These are phyloP conservation scores for Globisporangium ultimum DNA, from an alignment of 352 stramenopile species.

Conservation along the genomic window DNA sequence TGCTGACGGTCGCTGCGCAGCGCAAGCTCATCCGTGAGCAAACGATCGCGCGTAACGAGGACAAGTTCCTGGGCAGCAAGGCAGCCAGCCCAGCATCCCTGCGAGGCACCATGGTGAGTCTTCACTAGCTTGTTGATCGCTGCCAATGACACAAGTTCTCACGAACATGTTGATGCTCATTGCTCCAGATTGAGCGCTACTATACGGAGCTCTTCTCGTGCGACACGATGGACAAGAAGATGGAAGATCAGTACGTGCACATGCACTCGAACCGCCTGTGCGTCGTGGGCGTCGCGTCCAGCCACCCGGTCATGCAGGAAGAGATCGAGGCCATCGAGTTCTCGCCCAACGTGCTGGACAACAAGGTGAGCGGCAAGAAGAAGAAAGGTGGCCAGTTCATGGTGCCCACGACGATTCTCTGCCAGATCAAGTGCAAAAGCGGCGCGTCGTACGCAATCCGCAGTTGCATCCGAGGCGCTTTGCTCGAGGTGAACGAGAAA, in stretches of 20 bases:
- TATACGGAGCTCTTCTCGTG: slow-evolving; percentile 85
- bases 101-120: slow-evolving; percentile 65
- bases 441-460: slow-evolving; percentile 58
- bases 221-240: slow-evolving; percentile 62
- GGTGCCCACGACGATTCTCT: slow-evolving; percentile 60
- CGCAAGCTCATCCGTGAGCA: slow-evolving; percentile 81
- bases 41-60: slow-evolving; percentile 50
- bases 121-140: background rate
- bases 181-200: slow-evolving; percentile 76
- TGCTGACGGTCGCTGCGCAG: slow-evolving; percentile 64
- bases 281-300: slow-evolving; percentile 67
- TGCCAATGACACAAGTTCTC: background rate
- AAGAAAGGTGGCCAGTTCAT: slow-evolving; percentile 83
- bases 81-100: slow-evolving; percentile 32
- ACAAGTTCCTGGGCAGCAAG: slow-evolving; percentile 55
- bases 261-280: slow-evolving; percentile 90
- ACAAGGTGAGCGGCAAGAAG: slow-evolving; percentile 82
- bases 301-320: slow-evolving; percentile 66
- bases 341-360: slow-evolving; percentile 56
- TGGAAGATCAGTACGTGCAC: slow-evolving; percentile 85
- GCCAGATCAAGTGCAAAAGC: slow-evolving; percentile 62
- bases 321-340: slow-evolving; percentile 65
- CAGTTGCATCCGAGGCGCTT: slow-evolving; percentile 75
- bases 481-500: slow-evolving; percentile 80
- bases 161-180: background rate